Evolutionary conservation across 169 alveolate species (phyloP).

Genomic region (Cryptosporidium baileyi): DNA sequence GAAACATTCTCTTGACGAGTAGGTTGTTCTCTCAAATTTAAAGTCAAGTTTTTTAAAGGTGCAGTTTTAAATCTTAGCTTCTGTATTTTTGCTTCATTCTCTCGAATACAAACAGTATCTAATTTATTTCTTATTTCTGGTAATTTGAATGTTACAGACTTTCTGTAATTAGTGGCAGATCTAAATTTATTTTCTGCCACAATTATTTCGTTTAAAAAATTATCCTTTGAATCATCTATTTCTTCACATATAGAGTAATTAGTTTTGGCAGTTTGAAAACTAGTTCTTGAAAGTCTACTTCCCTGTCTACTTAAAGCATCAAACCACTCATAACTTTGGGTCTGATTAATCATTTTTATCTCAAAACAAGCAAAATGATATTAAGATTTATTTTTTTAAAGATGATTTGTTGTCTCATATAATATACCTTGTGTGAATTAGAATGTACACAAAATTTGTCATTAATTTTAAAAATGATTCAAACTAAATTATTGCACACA

Average conservation of each 20-base stretch:
- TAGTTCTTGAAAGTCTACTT: constrained; percentile 46
- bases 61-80: background rate
- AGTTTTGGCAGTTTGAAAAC: constrained; percentile 43
- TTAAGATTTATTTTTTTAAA: too few species aligned
- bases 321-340: constrained; percentile 20
- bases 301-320: constrained; percentile 53
- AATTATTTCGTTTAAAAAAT: background rate
- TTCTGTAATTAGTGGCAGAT: background rate
- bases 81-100: background rate
- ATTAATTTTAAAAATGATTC: too few species aligned
- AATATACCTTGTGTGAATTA: constrained; percentile 1
- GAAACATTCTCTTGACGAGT: background rate
- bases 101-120: background rate
- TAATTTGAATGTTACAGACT: background rate
- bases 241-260: constrained; percentile 40
- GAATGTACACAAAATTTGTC: background rate
- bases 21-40: background rate
- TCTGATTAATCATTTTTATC: too few species aligned
- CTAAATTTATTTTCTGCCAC: too few species aligned
- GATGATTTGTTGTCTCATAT: too few species aligned
- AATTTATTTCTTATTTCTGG: background rate
- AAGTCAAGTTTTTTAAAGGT: background rate
- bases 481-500: too few species aligned
- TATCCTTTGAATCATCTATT: background rate
- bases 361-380: too few species aligned